Base-by-base conservation (phyloP, 805 yeast species). In the Sporopachydermia quercuum region DNA sequence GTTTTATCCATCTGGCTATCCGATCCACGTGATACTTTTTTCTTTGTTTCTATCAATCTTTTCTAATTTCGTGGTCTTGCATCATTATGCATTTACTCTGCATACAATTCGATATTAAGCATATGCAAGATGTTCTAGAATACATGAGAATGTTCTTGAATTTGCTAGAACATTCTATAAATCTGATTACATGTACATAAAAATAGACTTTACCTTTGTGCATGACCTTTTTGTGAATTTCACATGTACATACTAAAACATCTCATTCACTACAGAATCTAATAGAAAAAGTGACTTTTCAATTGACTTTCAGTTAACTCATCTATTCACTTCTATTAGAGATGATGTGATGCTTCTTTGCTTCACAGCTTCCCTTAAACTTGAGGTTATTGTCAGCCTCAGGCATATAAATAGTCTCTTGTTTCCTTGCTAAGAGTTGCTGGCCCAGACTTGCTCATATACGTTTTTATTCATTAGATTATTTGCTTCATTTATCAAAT, bases 171-270 rank as follows among this genome's bases (percentile, higher is more conserved):
- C 17, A 16, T 16, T 13, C 33, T 19, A 16, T 19, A 18, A 40
- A 15, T 19, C 3, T 15, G 19, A 19, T 16, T n/a, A 34, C 41
- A 39, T 6, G 19, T 35, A 15, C 27, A 39, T 13, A 13, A 5
- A 8, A 34, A 34, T 13, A 34, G 13, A 8, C 11, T 13, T 34
- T 34, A 34, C 16, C 8, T n/a, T 15, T 8, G 16, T 34, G n/a
- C 16, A 13, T 34, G n/a, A 14, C 17, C 23, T 13, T 16, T 23
- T n/a, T 27, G 16, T 33, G 23, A 37, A 23, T 8, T 43, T 48
- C 39, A 36, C 40, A 43, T 14, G 17, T 33, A 14, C 15, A 6
- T 5, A 23, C 19, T 15, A 15, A 23, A 23, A n/a, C n/a, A 23
- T n/a, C 30, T 8, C 30, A 23, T 23, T 23, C 30, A n/a, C 8